Evolutionary conservation across 441 rosid genomes (phyloP), one percentile per base, ranked within the genome.

Genomic region (Geranium incanum): DNA sequence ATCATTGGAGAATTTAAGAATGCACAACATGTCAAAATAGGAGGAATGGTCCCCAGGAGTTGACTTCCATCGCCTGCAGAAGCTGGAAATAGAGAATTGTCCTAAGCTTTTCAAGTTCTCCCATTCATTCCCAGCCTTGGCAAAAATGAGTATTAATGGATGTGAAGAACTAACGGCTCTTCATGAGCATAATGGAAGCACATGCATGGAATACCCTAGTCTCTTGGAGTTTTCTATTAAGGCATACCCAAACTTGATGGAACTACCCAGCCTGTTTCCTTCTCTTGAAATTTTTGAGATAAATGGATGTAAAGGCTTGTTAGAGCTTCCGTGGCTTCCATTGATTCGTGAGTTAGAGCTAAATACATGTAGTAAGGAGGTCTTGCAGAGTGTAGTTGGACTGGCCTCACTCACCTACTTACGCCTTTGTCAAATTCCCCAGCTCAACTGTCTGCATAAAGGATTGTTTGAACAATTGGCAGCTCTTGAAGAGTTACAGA

Each of bases 21-120:
- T 80, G 59, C 72, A 23, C 21, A 62, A 68, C 41, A 72, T 82
- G 81, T 16, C 39, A 36, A 48, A 72, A 52, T 82, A 80, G 83
- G 69, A 68, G 16, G 77, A 76, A 36, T 78, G 86, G 83, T 21
- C 59, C 43, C 28, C 76, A 5, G 41, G 39, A 23, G 59, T n/a
- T n/a, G 73, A 57, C 66, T 76, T 81, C 71, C 80, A 74, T 23
- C 36, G 36, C 36, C 77, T 81, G 12, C 73, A 73, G 8, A 50
- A n/a, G 19, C 75, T 81, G 57, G 36, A 41, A 23, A 70, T 79
- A 36, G 3, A 0, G 21, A 62, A 52, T 7, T 78, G 81, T 57
- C 80, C 71, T 0, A 67, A 38, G 48, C 74, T 81, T 2, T 52
- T 13, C 19, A 50, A 52, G 16, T 41, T 78, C 57, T 70, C 77